These are phyloP conservation scores for Chionographis japonica DNA, from an alignment of 106 monocot species.

Conservation along the genomic window DNA sequence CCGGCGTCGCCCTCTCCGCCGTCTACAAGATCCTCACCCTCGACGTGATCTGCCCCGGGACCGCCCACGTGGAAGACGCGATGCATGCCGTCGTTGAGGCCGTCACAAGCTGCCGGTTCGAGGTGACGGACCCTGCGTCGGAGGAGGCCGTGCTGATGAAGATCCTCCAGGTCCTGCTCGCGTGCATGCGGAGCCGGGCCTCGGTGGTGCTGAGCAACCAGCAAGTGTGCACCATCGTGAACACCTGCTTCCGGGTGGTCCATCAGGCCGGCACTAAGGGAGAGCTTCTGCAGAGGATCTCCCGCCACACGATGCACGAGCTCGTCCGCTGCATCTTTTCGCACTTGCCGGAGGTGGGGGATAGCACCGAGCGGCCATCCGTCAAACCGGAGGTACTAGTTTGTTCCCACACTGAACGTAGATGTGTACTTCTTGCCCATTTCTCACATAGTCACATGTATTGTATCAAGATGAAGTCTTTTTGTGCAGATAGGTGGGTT, in stretches of 20 bases:
- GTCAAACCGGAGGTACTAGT: conserved; percentile 37
- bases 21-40: conserved; percentile 70
- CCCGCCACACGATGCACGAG: conserved; percentile 87
- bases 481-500: conserved; percentile 43
- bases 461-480: background rate
- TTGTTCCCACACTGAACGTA: background rate
- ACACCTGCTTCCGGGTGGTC: conserved; percentile 89
- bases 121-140: conserved; percentile 86
- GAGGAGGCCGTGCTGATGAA: conserved; percentile 87
- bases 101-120: conserved; percentile 83
- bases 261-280: conserved; percentile 91
- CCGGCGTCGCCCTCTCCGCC: conserved; percentile 78
- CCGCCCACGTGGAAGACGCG: conserved; percentile 31
- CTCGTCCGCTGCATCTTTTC: conserved; percentile 64
- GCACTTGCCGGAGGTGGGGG: conserved; percentile 33
- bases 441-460: background rate
- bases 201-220: conserved; percentile 55
- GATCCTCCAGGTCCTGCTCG: conserved; percentile 86
- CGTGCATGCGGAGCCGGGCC: conserved; percentile 61
- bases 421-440: background rate
- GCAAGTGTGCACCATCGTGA: conserved; percentile 78
- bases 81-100: conserved; percentile 60
- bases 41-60: conserved; percentile 30
- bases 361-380: background rate
- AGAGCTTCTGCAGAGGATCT: conserved; percentile 82